These are phyloP conservation scores for Termitomyces sp. DNA, from an alignment of 768 basidiomycete species.

Conservation along the genomic window DNA sequence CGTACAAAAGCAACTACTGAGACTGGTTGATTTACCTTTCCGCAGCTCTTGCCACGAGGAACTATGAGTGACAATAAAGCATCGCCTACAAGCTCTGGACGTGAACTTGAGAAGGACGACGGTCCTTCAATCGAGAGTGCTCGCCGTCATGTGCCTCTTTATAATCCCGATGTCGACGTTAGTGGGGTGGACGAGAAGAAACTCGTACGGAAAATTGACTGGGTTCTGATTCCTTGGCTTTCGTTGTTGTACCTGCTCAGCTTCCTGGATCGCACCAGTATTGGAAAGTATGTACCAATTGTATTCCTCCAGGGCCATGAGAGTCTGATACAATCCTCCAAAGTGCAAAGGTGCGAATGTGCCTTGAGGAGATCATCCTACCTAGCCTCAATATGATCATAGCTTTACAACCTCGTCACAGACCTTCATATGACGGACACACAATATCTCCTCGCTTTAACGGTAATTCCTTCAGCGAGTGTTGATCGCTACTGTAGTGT, in stretches of 20 bases:
- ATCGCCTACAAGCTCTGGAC: slow-evolving; percentile 12
- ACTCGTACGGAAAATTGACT: slow-evolving; percentile 64
- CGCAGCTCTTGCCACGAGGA: slow-evolving; percentile 1
- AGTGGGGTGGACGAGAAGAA: slow-evolving; percentile 63
- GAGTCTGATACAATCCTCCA: slow-evolving; percentile 3
- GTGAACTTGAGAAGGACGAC: slow-evolving; percentile 24
- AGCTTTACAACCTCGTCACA: slow-evolving; percentile 60
- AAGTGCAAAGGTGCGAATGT: slow-evolving; percentile 38
- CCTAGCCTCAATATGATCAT: slow-evolving; percentile 4
- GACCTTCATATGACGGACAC: slow-evolving; percentile 57
- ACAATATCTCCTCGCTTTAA: slow-evolving; percentile 61
- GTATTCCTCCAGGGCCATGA: slow-evolving; percentile 11
- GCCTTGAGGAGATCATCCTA: background rate
- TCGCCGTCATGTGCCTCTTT: slow-evolving; percentile 20
- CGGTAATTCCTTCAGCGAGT: slow-evolving; percentile 28
- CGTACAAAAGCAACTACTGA: background rate
- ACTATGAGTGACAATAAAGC: slow-evolving; percentile 8
- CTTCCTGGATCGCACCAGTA: slow-evolving; percentile 51
- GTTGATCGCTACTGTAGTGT: background rate
- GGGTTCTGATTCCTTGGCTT: slow-evolving; percentile 63
- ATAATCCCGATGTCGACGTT: slow-evolving; percentile 48
- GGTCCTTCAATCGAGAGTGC: slow-evolving; percentile 16
- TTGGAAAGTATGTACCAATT: slow-evolving; percentile 38
- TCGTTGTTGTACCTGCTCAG: slow-evolving; percentile 73
- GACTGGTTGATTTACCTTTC: background rate